Percentiles rank a stretch among this genome's conserved stretches.
Conservation (phyloP, 768 basidiomycete species). For the Serendipita sp. region DNA sequence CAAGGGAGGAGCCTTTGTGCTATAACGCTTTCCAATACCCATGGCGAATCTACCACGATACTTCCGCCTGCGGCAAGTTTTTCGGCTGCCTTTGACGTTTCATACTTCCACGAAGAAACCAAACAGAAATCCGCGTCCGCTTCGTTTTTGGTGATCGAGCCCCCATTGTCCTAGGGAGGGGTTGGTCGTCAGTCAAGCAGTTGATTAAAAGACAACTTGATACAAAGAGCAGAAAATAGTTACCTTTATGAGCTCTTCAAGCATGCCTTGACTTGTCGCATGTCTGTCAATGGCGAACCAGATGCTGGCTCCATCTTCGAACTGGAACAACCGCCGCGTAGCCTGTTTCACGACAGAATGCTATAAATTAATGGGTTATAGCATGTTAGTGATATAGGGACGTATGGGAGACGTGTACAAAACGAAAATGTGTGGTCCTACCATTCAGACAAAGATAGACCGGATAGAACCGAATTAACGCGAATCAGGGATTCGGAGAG, state of each 20-base stretch:
- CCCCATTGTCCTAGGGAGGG: background rate
- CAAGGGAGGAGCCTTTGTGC: background rate
- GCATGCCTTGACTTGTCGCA: background rate
- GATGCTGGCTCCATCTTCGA: background rate
- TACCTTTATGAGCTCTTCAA: background rate
- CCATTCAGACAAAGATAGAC: too few species aligned
- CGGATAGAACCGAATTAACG: too few species aligned
- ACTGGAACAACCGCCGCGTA: background rate
- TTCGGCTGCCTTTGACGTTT: background rate
- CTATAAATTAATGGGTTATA: too few species aligned
- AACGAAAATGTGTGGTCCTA: too few species aligned
- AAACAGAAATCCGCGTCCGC: background rate
- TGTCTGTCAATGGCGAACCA: background rate
- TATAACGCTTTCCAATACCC: background rate
- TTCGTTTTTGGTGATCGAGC: background rate
- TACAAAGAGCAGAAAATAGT: background rate
- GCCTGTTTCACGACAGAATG: background rate
- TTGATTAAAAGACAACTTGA: background rate
- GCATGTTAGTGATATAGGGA: background rate
- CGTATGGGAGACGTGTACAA: background rate
- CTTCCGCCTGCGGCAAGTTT: background rate
- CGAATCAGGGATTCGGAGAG: too few species aligned
- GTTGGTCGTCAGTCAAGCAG: background rate
- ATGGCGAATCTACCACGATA: background rate
- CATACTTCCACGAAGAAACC: background rate